Conservation (phyloP, 2,329 filamentous ascomycete genomes). For the Paraconiothyrium brasiliense region DNA sequence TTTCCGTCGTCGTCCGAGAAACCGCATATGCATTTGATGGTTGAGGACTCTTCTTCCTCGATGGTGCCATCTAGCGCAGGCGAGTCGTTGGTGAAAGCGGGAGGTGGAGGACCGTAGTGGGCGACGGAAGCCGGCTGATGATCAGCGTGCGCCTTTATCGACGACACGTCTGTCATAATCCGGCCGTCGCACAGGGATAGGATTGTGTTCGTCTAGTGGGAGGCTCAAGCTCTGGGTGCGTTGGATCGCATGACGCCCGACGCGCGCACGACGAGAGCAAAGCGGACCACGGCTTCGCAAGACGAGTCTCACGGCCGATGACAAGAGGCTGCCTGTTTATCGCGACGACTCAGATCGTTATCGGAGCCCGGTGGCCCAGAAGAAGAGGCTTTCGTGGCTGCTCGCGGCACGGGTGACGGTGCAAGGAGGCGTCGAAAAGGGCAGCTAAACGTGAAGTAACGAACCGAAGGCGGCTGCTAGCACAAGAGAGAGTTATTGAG, state of each 20-base stretch:
- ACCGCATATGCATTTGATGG: slow-evolving; percentile 97
- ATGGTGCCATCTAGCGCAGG: slow-evolving; percentile 54
- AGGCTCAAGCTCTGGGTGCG: slow-evolving; percentile 48
- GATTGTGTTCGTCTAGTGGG: slow-evolving; percentile 35
- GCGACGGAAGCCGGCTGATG: slow-evolving; percentile 51
- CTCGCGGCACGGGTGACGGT: slow-evolving; percentile 31
- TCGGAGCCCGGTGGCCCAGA: slow-evolving; percentile 26
- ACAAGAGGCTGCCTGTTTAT: slow-evolving; percentile 24
- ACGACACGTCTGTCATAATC: slow-evolving; percentile 56
- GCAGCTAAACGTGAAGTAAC: slow-evolving; percentile 31
- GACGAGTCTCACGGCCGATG: slow-evolving; percentile 36
- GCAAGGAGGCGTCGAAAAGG: slow-evolving; percentile 30
- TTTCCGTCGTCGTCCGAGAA: slow-evolving; percentile 95
- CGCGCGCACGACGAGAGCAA: slow-evolving; percentile 43
- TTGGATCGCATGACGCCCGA: slow-evolving; percentile 55
- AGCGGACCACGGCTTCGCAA: slow-evolving; percentile 34
- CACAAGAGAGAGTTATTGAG: slow-evolving; percentile 31
- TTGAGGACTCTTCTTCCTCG: slow-evolving; percentile 81
- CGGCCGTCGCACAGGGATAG: slow-evolving; percentile 36
- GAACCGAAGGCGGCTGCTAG: slow-evolving; percentile 25
- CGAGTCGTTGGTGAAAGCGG: slow-evolving; percentile 48
- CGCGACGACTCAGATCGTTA: slow-evolving; percentile 22
- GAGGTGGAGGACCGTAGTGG: slow-evolving; percentile 40
- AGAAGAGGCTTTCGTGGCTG: slow-evolving; percentile 41
- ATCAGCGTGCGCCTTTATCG: slow-evolving; percentile 54